Evolutionary conservation across 2,329 filamentous ascomycete genomes (phyloP).

Genomic region (Chrysosporium keratinophilum): DNA sequence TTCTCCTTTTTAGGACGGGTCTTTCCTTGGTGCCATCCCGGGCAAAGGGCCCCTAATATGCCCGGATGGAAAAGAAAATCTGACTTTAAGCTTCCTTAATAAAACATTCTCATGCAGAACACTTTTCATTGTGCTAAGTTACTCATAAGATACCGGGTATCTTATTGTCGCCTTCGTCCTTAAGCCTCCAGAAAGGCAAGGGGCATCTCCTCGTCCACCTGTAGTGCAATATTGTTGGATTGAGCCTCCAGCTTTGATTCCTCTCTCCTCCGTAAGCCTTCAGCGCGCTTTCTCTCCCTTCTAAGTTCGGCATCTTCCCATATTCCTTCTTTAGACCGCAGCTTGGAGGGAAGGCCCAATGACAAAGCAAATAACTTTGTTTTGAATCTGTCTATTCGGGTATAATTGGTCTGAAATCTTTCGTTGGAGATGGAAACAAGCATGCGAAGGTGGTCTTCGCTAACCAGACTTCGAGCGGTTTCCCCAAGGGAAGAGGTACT

Average conservation of each 20-base stretch:
- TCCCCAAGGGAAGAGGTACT: slow-evolving; percentile 24
- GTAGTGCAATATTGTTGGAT: slow-evolving; percentile 1
- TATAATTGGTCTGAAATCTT: slow-evolving; percentile 33
- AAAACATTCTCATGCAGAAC: not conserved
- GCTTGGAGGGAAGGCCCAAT: not conserved
- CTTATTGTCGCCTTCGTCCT: not conserved
- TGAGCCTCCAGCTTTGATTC: slow-evolving; percentile 9
- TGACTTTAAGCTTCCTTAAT: not conserved
- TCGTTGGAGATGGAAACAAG: slow-evolving; percentile 63
- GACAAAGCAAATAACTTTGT: slow-evolving; percentile 22
- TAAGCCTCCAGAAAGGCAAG: not conserved
- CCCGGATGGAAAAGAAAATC: not conserved
- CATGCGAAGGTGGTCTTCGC: slow-evolving; percentile 55
- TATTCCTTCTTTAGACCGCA: slow-evolving; percentile 11
- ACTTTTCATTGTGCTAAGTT: not conserved
- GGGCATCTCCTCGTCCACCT: not conserved
- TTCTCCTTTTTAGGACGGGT: not conserved
- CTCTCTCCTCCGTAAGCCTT: slow-evolving; percentile 31
- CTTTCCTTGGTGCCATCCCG: not conserved
- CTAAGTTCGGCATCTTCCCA: slow-evolving; percentile 34
- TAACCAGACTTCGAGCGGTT: slow-evolving; percentile 47
- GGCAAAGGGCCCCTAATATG: slow-evolving; percentile 4
- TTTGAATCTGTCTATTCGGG: slow-evolving; percentile 33
- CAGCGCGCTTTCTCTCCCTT: slow-evolving; percentile 33
- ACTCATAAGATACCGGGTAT: not conserved